Base-by-base conservation (phyloP, 768 basidiomycete species). In the Bullera alba region DNA sequence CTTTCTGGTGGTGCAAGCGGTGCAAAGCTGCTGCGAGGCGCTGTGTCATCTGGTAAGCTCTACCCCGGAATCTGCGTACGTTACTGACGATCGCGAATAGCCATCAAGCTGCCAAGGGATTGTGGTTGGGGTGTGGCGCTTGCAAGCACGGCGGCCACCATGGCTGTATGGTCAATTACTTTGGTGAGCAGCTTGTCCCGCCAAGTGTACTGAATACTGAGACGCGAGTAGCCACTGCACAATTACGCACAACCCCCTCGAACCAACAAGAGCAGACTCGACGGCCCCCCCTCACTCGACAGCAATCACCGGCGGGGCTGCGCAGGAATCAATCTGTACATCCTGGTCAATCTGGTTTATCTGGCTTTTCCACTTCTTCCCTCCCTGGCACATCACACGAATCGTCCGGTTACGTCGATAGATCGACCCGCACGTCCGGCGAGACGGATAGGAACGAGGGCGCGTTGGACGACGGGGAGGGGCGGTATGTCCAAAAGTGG, bases 101-200 rank as follows among this genome's bases (percentile, higher is more conserved):
- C 50, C 62, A 56, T n/a, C 23, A 46, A 29, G 43, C 51, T 6
- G 58, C 65, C 8, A 62, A 58, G 30, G 63, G 66, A 0, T 29
- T 68, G 5, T 61, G 51, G 52, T 47, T 68, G 51, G 61, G 61
- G 12, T 68, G 66, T 42, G 43, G 54, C 25, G 48, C 54, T 32
- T 68, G 66, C 37, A 35, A 55, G 27, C 66, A 68, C 56, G 63
- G 63, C 19, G 66, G 66, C 14, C 66, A 68, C 51, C 51, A 58
- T 29, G 57, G 36, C 8, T 64, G 62, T 35, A 61, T 67, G 50
- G 41, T 61, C 46, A 26, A 48, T 19, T 63, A 67, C 49, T 60
- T 58, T 42, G 44, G 65, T 67, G 30, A 46, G 65, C 60, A 16
- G 12, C 44, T n/a, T 19, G 30, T 47, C 14, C 21, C 50, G 32